These are phyloP conservation scores for Andalucia godoyi DNA, from an alignment of 78 protist species.

Conservation along the genomic window DNA sequence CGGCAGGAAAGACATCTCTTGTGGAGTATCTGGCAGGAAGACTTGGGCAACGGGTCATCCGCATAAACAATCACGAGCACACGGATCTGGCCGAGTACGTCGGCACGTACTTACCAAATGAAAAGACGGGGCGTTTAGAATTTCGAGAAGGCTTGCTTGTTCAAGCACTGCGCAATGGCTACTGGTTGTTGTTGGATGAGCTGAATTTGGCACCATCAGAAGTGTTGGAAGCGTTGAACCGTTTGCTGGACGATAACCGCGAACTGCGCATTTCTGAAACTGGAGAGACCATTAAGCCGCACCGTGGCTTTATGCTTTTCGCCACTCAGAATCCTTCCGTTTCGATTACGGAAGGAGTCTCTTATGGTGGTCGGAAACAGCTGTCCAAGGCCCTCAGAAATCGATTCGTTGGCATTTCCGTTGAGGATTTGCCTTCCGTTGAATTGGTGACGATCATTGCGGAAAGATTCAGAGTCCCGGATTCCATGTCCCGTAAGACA, in stretches of 20 bases:
- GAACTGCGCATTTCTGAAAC: slow-evolving; percentile 97
- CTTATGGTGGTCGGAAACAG: slow-evolving; percentile 98
- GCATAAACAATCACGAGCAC: slow-evolving; percentile 99
- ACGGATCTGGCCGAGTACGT: slow-evolving; percentile 99
- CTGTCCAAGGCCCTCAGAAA: slow-evolving; percentile 92
- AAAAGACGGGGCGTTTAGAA: slow-evolving; percentile 55
- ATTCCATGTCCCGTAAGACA: slow-evolving; percentile 40
- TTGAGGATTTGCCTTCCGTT: slow-evolving; percentile 80
- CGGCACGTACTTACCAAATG: slow-evolving; percentile 83
- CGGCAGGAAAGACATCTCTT: slow-evolving; percentile 88
- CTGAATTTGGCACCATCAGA: slow-evolving; percentile 99
- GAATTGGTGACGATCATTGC: slow-evolving; percentile 78
- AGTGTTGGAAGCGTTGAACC: slow-evolving; percentile 97
- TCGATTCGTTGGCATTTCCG: slow-evolving; percentile 91
- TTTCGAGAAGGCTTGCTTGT: slow-evolving; percentile 92
- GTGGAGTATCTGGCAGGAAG: slow-evolving; percentile 82
- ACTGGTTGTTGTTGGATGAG: slow-evolving; percentile 99
- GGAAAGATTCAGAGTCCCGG: slow-evolving; percentile 76
- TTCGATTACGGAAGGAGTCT: too few species aligned
- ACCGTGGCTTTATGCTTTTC: slow-evolving; percentile 92
- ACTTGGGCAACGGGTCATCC: slow-evolving; percentile 81
- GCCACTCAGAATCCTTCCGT: slow-evolving; percentile 99
- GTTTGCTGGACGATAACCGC: slow-evolving; percentile 98
- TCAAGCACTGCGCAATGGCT: slow-evolving; percentile 87
- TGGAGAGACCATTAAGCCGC: slow-evolving; percentile 80